Conservation (phyloP, 495 filamentous ascomycete genomes). For the Neurospora africana region DNA sequence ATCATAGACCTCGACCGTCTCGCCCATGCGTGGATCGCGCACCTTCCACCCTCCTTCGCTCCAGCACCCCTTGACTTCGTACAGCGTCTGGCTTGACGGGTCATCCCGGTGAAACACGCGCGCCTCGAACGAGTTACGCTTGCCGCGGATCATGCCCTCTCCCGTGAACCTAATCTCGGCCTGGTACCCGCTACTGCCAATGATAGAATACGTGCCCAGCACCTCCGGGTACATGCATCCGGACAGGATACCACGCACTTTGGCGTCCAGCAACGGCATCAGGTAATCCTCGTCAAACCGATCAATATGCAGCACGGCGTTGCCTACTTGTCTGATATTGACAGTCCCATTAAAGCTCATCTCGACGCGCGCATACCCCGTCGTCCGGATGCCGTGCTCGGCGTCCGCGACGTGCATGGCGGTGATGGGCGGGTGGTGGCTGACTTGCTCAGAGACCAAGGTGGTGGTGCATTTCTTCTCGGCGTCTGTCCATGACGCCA, state of each 20-base stretch:
- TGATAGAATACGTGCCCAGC: slow-evolving; percentile 26
- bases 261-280: slow-evolving; percentile 35
- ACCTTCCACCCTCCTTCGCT: slow-evolving; percentile 28
- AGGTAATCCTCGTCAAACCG: slow-evolving; percentile 39
- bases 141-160: slow-evolving; percentile 24
- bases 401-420: slow-evolving; percentile 71
- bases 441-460: slow-evolving; percentile 97
- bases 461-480: slow-evolving; percentile 91
- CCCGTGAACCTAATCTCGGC: slow-evolving; percentile 30
- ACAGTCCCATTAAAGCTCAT: slow-evolving; percentile 72
- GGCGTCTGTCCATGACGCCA: slow-evolving; percentile 74
- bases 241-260: slow-evolving; percentile 31
- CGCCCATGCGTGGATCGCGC: slow-evolving; percentile 21
- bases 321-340: slow-evolving; percentile 73
- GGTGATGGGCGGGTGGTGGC: slow-evolving; percentile 92
- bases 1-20: slow-evolving; percentile 21
- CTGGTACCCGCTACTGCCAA: slow-evolving; percentile 24
- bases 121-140: slow-evolving; percentile 26
- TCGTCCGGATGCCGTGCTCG: slow-evolving; percentile 61
- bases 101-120: slow-evolving; percentile 13
- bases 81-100: slow-evolving; percentile 13
- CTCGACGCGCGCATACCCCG: slow-evolving; percentile 83
- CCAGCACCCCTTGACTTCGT: slow-evolving; percentile 29
- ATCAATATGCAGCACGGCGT: slow-evolving; percentile 47
- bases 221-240: slow-evolving; percentile 36